phyloP scores from a whole-genome alignment of 176 grass and related monocot species.

The Eragrostis curvula region DNA sequence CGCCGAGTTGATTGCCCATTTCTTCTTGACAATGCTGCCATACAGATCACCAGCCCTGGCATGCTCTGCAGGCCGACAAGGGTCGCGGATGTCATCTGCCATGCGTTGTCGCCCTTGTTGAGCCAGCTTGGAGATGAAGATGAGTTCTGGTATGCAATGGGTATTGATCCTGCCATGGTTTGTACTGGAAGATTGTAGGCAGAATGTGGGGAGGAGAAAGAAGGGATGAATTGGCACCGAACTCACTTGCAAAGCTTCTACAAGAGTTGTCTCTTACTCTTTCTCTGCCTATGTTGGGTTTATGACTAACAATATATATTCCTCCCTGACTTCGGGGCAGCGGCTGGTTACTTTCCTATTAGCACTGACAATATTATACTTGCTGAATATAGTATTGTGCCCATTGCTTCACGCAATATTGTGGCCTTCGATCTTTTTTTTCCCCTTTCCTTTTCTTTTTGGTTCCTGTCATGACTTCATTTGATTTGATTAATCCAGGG shows the following conservation, averaged over 20 bases:
- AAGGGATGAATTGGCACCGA: not conserved
- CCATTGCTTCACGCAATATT: too few relatives aligned
- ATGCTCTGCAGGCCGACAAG: slow-evolving; percentile 64
- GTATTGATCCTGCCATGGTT: slow-evolving; percentile 25
- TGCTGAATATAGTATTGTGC: not conserved
- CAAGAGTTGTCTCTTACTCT: not conserved
- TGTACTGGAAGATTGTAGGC: not conserved
- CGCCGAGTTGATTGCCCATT: slow-evolving; percentile 81
- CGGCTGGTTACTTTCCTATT: not conserved
- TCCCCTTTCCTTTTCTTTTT: not conserved
- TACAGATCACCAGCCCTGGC: slow-evolving; percentile 76
- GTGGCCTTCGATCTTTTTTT: not conserved
- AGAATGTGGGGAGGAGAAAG: not conserved
- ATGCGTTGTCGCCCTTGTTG: slow-evolving; percentile 76
- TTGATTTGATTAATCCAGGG: slow-evolving; percentile 9
- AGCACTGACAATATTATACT: not conserved
- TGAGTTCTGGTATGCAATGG: slow-evolving; percentile 48
- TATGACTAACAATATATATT: not conserved
- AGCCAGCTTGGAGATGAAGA: slow-evolving; percentile 53
- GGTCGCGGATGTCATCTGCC: slow-evolving; percentile 61
- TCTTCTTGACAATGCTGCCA: slow-evolving; percentile 89
- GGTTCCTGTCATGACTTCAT: not conserved
- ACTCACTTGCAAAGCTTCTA: not conserved
- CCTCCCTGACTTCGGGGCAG: not conserved
- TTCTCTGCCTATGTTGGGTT: not conserved